Conservation (phyloP, 441 rosid species). For the Iberis amara region DNA sequence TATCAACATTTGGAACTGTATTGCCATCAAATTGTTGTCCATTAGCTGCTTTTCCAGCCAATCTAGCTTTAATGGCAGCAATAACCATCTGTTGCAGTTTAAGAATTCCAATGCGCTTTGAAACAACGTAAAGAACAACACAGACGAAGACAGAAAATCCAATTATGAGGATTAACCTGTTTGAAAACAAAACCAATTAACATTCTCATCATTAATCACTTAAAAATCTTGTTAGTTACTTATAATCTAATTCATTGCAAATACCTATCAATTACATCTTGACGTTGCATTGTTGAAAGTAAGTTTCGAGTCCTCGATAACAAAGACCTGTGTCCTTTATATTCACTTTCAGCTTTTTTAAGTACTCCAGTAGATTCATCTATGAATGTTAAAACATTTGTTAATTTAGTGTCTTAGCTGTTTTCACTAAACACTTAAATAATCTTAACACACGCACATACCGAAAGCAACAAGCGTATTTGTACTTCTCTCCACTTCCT, state of each 20-base stretch:
- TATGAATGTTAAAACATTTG: conserved; percentile 24
- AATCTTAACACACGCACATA: conserved; percentile 32
- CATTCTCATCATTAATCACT: neutral
- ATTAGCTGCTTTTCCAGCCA: conserved; percentile 45
- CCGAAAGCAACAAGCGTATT: conserved; percentile 67
- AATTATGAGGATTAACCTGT: conserved; percentile 57
- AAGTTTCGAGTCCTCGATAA: conserved; percentile 74
- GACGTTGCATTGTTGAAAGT: conserved; percentile 91
- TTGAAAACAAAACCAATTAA: neutral
- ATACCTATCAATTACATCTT: conserved; percentile 81
- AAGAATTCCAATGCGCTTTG: conserved; percentile 70
- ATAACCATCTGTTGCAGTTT: conserved; percentile 68
- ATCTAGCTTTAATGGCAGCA: conserved; percentile 64
- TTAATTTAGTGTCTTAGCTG: neutral
- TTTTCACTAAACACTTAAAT: conserved; percentile 1
- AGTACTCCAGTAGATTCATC: conserved; percentile 84
- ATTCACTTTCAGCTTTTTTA: conserved; percentile 83
- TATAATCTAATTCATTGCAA: neutral
- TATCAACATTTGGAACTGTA: conserved; percentile 36
- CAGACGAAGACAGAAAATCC: conserved; percentile 62
- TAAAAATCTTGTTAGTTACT: neutral
- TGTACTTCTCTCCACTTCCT: conserved; percentile 86
- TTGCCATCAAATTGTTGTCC: conserved; percentile 31
- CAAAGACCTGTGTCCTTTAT: conserved; percentile 83
- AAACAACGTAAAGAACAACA: conserved; percentile 78